Conservation (phyloP, 2,329 filamentous ascomycete species). For the Fusarium pininemorale region DNA sequence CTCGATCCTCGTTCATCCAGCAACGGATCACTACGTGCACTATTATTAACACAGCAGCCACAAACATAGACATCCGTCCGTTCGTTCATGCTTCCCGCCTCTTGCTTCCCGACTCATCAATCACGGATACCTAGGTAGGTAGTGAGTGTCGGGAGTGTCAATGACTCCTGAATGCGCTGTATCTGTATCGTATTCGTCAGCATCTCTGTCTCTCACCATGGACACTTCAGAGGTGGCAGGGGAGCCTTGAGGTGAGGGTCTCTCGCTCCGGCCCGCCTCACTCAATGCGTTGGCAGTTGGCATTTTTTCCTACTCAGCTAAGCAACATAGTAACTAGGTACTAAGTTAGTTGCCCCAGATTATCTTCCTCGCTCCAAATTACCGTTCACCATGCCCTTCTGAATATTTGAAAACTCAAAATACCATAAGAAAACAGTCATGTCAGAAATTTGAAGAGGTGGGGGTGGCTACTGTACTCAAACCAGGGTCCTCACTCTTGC, state of each 20-base stretch:
- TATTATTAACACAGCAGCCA: constrained; percentile 21
- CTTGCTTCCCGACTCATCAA: background rate
- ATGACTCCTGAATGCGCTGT: constrained; percentile 6
- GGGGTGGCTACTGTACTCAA: constrained; percentile 15
- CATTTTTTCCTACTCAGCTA: constrained; percentile 13
- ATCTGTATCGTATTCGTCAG: constrained; percentile 25
- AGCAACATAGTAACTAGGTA: background rate
- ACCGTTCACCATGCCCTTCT: background rate
- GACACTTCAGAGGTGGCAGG: constrained; percentile 24
- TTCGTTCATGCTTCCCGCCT: constrained; percentile 2
- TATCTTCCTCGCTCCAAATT: background rate
- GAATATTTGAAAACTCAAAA: background rate
- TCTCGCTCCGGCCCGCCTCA: constrained; percentile 31
- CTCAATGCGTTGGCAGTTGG: constrained; percentile 13
- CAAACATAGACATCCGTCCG: constrained; percentile 8
- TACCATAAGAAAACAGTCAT: constrained; percentile 16
- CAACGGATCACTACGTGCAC: constrained; percentile 8
- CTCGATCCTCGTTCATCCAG: constrained; percentile 27
- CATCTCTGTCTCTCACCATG: background rate
- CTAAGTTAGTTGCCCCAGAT: background rate
- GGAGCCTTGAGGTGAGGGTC: constrained; percentile 25
- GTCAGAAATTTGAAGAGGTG: constrained; percentile 22
- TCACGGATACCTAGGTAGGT: background rate
- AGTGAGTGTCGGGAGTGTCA: background rate
- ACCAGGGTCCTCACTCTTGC: constrained; percentile 17